Base-by-base conservation (phyloP, 2,329 filamentous ascomycete genomes). In the Curvularia eragrostidis region DNA sequence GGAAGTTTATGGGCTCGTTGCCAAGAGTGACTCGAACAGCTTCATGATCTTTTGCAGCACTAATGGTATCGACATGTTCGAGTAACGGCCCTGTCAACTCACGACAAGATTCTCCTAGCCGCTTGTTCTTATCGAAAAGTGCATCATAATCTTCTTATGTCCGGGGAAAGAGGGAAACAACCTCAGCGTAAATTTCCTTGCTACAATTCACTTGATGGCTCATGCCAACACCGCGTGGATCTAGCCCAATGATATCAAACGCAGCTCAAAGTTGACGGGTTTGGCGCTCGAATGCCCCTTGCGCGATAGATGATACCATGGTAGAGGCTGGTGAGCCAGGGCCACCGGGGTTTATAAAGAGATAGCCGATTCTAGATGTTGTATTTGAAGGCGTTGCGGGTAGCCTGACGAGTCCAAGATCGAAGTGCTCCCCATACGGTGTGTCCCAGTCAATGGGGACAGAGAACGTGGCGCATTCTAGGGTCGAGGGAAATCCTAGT, bases 161-260 rank as follows among this genome's bases (percentile, higher is more conserved):
- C 41, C 68, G 71, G 3, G 79, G 78, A 43, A 77, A 77, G 18
- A 65, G 61, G 18, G 75, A 72, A 1, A 75, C 72, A 15, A 73
- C 74, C 54, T 76, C 66, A 56, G 78, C 78, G 53, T 65, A 81
- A 5, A 76, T 67, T 3, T 52, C 64, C 3, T 67, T 62, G 60
- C 80, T 77, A 62, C 80, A 82, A 50, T 68, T 61, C 23, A 80
- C 67, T 0, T 74, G 73, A 1, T 72, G 73, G 66, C 80, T 82
- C 44, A 75, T 49, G 2, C 78, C 79, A 24, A 79, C 74, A 12
- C 80, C 80, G 3, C 80, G 75, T 0, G 79, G 80, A 56, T 82
- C 80, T 1, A 80, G 65, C 3, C 77, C 80, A 44, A 82, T 75
- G 19, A 81, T 65, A 61, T 82, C 80, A 65, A 79, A 81, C 19